Percentiles rank a stretch among this genome's conserved stretches.
phyloP scores from a whole-genome alignment of 306 rosid species.

The Dicorynia guianensis region DNA sequence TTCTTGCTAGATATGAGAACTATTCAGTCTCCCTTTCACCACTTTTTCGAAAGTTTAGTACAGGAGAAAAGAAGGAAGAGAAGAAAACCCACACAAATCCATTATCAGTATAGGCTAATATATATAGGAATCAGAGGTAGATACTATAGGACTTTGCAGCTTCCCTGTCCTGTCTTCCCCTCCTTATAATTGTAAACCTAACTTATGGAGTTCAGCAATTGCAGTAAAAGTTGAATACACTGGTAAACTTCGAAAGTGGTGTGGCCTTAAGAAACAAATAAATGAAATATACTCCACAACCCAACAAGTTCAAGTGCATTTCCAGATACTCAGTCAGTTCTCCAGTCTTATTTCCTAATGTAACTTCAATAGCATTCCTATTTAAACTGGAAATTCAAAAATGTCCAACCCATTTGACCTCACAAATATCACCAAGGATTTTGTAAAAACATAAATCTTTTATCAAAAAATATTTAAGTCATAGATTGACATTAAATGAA shows the following conservation, averaged over 20 bases:
- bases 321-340: background rate
- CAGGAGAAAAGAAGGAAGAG: constrained; percentile 17
- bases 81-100: constrained; percentile 6
- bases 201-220: constrained; percentile 2
- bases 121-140: constrained; percentile 5
- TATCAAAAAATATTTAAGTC: no score
- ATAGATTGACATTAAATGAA: no score
- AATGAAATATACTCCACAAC: constrained; percentile 3
- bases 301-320: constrained; percentile 26
- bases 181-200: constrained; percentile 10
- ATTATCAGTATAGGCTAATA: background rate
- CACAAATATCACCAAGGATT: no score
- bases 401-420: background rate
- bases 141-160: background rate
- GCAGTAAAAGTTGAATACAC: constrained; percentile 19
- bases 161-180: background rate
- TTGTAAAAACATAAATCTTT: no score
- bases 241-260: constrained; percentile 13
- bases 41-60: constrained; percentile 8
- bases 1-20: constrained; percentile 26
- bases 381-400: background rate
- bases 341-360: background rate
- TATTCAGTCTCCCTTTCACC: constrained; percentile 14
- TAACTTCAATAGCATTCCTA: background rate
- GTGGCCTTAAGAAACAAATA: background rate